A percentile compares a stretch with the other conserved stretches of the same genome.
Conservation (phyloP, 2,329 filamentous ascomycete genomes). For the Cercospora citrullina region DNA sequence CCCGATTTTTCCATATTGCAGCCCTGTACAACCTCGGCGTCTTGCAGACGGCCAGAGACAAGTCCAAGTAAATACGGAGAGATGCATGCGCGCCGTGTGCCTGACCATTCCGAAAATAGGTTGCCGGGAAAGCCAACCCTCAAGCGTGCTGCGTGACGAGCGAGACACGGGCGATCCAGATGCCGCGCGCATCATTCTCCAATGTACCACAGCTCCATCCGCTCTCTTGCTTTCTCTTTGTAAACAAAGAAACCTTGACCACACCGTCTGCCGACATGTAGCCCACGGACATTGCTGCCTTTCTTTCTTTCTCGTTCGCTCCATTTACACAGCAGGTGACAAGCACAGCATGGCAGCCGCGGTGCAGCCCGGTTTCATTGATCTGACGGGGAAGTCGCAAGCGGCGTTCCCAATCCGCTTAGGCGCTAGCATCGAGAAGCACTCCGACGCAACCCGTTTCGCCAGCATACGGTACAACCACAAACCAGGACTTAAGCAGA, state of each 20-base stretch:
- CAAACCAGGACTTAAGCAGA: slow-evolving; percentile 42
- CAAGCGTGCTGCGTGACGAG: background rate
- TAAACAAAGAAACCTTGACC: background rate
- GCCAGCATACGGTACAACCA: slow-evolving; percentile 45
- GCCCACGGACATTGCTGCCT: background rate
- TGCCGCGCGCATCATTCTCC: slow-evolving; percentile 3
- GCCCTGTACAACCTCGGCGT: background rate
- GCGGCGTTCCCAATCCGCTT: slow-evolving; percentile 34
- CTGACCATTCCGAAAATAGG: background rate
- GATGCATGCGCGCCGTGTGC: background rate
- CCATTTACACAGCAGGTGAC: background rate
- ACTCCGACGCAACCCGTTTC: slow-evolving; percentile 20
- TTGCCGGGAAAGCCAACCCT: background rate
- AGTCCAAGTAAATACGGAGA: background rate
- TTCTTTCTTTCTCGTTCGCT: background rate
- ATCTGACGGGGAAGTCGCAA: slow-evolving; percentile 30
- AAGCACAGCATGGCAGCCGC: slow-evolving; percentile 28
- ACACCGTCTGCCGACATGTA: background rate
- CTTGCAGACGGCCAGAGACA: background rate
- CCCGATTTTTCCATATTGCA: background rate
- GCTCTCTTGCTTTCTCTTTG: background rate
- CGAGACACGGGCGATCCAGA: background rate
- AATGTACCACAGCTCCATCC: background rate
- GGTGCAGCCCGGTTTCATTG: slow-evolving; percentile 27
- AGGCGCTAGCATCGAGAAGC: slow-evolving; percentile 32